Evolutionary conservation across 2,329 filamentous ascomycete species (phyloP).

Genomic region (Cyphellophora attinorum): DNA sequence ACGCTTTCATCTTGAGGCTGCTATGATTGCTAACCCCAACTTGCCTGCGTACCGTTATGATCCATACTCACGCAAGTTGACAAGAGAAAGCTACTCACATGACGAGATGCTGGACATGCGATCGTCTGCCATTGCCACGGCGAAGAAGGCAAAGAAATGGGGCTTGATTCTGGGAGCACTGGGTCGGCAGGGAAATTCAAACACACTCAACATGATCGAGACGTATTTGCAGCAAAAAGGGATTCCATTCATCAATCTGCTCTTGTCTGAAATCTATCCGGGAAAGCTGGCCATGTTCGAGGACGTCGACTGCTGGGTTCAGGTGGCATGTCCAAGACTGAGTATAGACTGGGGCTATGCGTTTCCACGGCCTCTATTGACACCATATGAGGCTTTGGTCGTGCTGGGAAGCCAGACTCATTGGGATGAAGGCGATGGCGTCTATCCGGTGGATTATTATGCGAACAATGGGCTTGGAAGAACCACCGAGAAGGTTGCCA

Average conservation of each 20-base stretch:
- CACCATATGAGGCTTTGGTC: conserved; percentile 89
- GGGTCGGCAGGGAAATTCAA: conserved; percentile 88
- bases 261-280: conserved; percentile 92
- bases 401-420: conserved; percentile 71
- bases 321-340: conserved; percentile 90
- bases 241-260: conserved; percentile 72
- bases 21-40: conserved; percentile 95
- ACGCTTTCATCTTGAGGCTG: conserved; percentile 90
- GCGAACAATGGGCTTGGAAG: conserved; percentile 82
- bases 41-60: conserved; percentile 94
- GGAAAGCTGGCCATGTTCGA: conserved; percentile 88
- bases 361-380: conserved; percentile 77
- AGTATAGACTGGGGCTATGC: conserved; percentile 99
- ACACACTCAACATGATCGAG: conserved; percentile 84
- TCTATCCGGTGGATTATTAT: conserved; percentile 99
- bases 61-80: conserved; percentile 85
- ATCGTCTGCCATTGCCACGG: conserved; percentile 63
- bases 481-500: conserved; percentile 43
- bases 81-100: conserved; percentile 85
- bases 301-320: conserved; percentile 96
- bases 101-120: conserved; percentile 79
- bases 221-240: conserved; percentile 59
- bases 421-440: conserved; percentile 52
- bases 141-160: conserved; percentile 75
- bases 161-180: conserved; percentile 88